Evolutionary conservation across 2,329 filamentous ascomycete genomes (phyloP).

Genomic region (Lecanicillium sp.): DNA sequence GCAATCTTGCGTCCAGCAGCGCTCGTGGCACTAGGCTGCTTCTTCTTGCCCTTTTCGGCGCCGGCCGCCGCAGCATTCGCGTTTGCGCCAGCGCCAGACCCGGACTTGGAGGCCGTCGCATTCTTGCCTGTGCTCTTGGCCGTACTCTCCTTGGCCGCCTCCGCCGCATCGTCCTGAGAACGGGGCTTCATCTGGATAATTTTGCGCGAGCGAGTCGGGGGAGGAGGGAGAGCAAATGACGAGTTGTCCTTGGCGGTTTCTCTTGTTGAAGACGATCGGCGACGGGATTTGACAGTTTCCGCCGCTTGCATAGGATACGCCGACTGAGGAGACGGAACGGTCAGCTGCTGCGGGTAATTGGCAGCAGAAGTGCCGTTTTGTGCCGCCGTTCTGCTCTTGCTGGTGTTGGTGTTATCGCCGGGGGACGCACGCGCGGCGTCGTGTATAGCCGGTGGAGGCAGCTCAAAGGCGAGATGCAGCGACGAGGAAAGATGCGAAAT

Average conservation of each 20-base stretch:
- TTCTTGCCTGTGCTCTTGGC: conserved; percentile 13
- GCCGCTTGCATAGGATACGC: conserved; percentile 40
- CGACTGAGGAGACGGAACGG: conserved; percentile 15
- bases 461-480: conserved; percentile 62
- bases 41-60: conserved; percentile 55
- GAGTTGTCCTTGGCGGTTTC: conserved; percentile 40
- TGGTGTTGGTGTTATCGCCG: conserved; percentile 12
- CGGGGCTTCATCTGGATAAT: conserved; percentile 96
- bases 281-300: conserved; percentile 45
- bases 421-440: conserved; percentile 38
- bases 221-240: conserved; percentile 77
- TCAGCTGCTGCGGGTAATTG: conserved; percentile 11
- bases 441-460: conserved; percentile 68
- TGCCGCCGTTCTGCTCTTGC: background rate
- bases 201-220: conserved; percentile 84
- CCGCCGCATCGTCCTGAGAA: conserved; percentile 29
- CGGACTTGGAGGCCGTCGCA: conserved; percentile 11
- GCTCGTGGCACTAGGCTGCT: conserved; percentile 66
- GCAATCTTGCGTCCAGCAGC: conserved; percentile 91
- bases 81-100: conserved; percentile 1
- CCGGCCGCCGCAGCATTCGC: conserved; percentile 15
- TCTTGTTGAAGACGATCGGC: conserved; percentile 39
- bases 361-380: background rate
- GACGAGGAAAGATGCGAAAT: conserved; percentile 48
- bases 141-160: conserved; percentile 17